phyloP scores from a whole-genome alignment of 495 filamentous ascomycete genomes.

The Penicillium manginii region DNA sequence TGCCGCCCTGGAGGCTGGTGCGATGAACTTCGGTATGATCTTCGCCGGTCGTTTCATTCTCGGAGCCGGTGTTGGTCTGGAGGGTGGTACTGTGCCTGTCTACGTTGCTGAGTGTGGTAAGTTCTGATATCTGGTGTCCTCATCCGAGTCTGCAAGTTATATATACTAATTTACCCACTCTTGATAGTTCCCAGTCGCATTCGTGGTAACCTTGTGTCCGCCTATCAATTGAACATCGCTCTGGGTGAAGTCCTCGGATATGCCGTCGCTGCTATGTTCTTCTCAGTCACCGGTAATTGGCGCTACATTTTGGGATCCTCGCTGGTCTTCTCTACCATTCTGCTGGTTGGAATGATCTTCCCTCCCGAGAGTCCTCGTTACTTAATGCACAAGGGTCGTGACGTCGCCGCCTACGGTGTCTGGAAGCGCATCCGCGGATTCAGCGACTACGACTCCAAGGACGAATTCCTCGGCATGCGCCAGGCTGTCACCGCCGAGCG shows the following conservation, averaged over 20 bases:
- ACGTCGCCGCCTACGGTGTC: conserved; percentile 57
- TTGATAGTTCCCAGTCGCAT: conserved; percentile 49
- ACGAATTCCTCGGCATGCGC: conserved; percentile 66
- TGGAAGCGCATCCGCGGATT: conserved; percentile 65
- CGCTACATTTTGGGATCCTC: conserved; percentile 67
- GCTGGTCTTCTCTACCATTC: conserved; percentile 64
- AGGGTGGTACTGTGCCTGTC: conserved; percentile 63
- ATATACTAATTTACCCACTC: conserved; percentile 34
- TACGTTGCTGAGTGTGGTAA: conserved; percentile 55
- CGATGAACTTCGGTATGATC: conserved; percentile 63
- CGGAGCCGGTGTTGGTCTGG: conserved; percentile 61
- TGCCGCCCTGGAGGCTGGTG: conserved; percentile 61
- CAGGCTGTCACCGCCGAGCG: conserved; percentile 54
- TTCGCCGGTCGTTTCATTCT: conserved; percentile 62
- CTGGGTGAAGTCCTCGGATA: conserved; percentile 66
- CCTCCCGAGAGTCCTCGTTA: conserved; percentile 61
- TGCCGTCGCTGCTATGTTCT: conserved; percentile 63
- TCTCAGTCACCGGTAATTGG: conserved; percentile 62
- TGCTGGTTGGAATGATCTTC: conserved; percentile 61
- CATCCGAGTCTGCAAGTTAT: background rate
- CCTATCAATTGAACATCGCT: conserved; percentile 68
- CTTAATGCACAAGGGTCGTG: conserved; percentile 56
- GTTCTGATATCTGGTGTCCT: conserved; percentile 13
- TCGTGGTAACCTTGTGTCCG: conserved; percentile 63
- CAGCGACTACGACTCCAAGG: conserved; percentile 48